Base-by-base conservation (phyloP, 352 stramenopile genomes). In the Globisporangium barbulae region DNA sequence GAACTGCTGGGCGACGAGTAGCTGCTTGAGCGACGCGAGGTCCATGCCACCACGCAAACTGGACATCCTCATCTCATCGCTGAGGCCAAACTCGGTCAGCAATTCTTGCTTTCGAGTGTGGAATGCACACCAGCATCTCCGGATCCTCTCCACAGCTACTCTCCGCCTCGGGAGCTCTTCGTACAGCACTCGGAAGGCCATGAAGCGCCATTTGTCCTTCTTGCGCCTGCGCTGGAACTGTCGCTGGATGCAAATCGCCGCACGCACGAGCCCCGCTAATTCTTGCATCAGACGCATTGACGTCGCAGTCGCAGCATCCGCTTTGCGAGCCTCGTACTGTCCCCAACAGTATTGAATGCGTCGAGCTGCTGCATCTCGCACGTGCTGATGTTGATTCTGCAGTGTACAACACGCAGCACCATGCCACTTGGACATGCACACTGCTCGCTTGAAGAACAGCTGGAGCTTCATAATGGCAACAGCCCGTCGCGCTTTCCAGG, bases 231-330 rank as follows among this genome's bases (percentile, higher is more conserved):
- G 55, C n/a, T 62, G 73, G 30, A 72, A 70, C 50, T 75, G 73
- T 19, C 73, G 74, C 61, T 90, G 78, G 25, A 90, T 77, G 1
- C 25, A 64, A 5, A 73, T 44, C 1, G 69, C 69, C 9, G 76
- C 72, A 5, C 35, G 64, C 2, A 84, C 37, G 44, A 74, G 39
- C 3, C 52, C 44, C 9, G 59, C 49, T 6, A 83, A 53, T 45
- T 72, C 54, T n/a, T 65, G 13, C 13, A 69, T 56, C 10, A 54
- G 21, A 1, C 47, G 67, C n/a, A 47, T 22, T n/a, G 53, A 68
- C 25, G 6, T 35, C 39, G 47, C 37, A 28, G 13, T 39, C 22
- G 63, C 19, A 21, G 22, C 5, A 60, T 72, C 31, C 59, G 12
- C 22, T 53, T 59, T 39, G 61, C 37, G 39, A 35, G 30, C 28